Evolutionary conservation across 2,329 filamentous ascomycete species (phyloP), one percentile per base, ranked within the genome.

Genomic region (Dichotomopilus funicola): DNA sequence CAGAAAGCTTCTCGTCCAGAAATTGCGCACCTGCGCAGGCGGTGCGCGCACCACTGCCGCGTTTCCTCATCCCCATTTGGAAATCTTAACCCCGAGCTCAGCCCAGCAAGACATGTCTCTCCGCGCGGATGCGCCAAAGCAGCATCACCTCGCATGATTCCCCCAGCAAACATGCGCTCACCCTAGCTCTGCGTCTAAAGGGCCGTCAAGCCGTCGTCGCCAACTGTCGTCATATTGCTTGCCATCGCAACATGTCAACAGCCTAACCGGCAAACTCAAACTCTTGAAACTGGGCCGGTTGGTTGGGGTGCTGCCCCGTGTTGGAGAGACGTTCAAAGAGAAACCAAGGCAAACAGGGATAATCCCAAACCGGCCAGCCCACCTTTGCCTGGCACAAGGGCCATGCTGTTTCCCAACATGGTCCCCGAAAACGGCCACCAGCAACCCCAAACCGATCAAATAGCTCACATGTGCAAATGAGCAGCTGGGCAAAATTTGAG

Each of bases 21-120:
- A 42, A 38, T 7, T 59, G 54, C 59, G 56, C 59, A 60, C 49
- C 41, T 47, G 54, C 59, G 56, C 51, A 57, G 42, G 43, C 43
- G 40, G 49, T 58, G 54, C 55, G 59, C 57, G 44, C 38, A 56
- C 57, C 57, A 59, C 34, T 42, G 27, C 40, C 46, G 34, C 8
- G 35, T 45, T 31, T n/a, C 2, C 8, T 45, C 19, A 37, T 40
- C 31, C 34, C 48, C 36, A 11, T 37, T 6, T 8, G 8, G 45
- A 12, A 11, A 3, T 12, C 34, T 54, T 44, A 12, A 9, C 10
- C 34, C 38, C 52, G 41, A 38, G 7, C 38, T 8, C 36, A 19
- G 12, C 6, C 36, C 38, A 27, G 46, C 9, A 38, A 8, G 4
- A 27, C 19, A 8, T n/a, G 7, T 12, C 11, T 41, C 27, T 49